These are phyloP conservation scores for Sclerotinia trifoliorum DNA, from an alignment of 2,329 filamentous ascomycete genomes.

Conservation along the genomic window DNA sequence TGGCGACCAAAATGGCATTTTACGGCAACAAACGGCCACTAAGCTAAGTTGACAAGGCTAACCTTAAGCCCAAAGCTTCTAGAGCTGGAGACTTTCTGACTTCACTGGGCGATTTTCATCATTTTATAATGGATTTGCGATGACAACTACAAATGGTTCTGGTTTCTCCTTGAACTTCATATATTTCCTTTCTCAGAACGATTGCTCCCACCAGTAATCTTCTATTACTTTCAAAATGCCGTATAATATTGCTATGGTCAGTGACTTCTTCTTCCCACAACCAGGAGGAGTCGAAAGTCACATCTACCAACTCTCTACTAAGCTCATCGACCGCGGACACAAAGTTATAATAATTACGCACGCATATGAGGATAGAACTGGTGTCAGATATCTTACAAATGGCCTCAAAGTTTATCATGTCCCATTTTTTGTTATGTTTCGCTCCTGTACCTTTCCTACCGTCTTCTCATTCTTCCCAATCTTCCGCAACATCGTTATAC, in stretches of 20 bases:
- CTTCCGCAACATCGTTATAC: conserved; percentile 93
- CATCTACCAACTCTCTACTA: conserved; percentile 95
- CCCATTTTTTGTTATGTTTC: conserved; percentile 93
- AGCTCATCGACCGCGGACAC: conserved; percentile 95
- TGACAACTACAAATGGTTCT: background rate
- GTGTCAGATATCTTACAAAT: conserved; percentile 93
- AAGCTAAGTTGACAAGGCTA: background rate
- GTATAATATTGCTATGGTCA: conserved; percentile 84
- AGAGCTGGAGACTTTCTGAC: background rate
- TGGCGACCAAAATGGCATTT: conserved; percentile 7
- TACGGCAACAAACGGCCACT: no score
- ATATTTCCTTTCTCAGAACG: background rate
- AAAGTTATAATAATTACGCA: conserved; percentile 98
- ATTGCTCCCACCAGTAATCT: background rate
- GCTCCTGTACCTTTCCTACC: conserved; percentile 88
- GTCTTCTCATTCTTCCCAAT: conserved; percentile 98
- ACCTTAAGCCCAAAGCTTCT: background rate
- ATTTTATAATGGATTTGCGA: background rate
- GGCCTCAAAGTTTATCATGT: conserved; percentile 98
- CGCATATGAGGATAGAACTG: conserved; percentile 85
- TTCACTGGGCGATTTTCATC: background rate
- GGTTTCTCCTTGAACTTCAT: background rate
- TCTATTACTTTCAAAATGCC: conserved; percentile 33
- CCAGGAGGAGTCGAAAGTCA: conserved; percentile 96
- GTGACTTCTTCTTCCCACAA: conserved; percentile 99